A percentile compares a stretch with the other conserved stretches of the same genome.
phyloP scores from a whole-genome alignment of 129 eudicot species.

The Chrysanthemum makinoi region DNA sequence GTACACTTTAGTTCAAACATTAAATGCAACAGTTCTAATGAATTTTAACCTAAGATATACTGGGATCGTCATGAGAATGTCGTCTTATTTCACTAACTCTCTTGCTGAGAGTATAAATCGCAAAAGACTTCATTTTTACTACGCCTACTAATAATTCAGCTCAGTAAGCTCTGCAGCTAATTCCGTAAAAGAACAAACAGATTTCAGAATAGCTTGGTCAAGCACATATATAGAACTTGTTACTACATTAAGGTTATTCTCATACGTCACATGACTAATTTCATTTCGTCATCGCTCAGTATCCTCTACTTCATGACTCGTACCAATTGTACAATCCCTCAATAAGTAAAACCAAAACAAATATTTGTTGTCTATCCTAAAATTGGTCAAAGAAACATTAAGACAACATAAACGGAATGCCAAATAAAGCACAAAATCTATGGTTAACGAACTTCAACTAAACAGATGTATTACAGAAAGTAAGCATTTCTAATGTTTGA shows the following conservation, averaged over 20 bases:
- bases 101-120: not conserved
- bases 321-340: not conserved
- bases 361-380: not conserved
- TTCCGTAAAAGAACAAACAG: not conserved
- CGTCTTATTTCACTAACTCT: not conserved
- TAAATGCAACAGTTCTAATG: not conserved
- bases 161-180: not conserved
- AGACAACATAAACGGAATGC: not conserved
- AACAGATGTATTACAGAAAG: not conserved
- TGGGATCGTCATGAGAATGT: not conserved
- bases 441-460: not conserved
- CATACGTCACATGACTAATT: too few relatives aligned
- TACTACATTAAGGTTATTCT: not conserved
- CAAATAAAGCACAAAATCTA: not conserved
- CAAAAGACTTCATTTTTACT: not conserved
- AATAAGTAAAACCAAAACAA: not conserved
- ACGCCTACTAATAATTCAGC: not conserved
- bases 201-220: not conserved
- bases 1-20: not conserved
- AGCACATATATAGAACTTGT: not conserved
- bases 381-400: not conserved
- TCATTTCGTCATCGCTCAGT: not conserved
- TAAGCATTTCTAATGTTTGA: constrained; percentile 6
- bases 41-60: not conserved
- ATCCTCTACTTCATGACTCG: not conserved